phyloP scores from a whole-genome alignment of 23 red algal species.

The Chondrus crispus region DNA sequence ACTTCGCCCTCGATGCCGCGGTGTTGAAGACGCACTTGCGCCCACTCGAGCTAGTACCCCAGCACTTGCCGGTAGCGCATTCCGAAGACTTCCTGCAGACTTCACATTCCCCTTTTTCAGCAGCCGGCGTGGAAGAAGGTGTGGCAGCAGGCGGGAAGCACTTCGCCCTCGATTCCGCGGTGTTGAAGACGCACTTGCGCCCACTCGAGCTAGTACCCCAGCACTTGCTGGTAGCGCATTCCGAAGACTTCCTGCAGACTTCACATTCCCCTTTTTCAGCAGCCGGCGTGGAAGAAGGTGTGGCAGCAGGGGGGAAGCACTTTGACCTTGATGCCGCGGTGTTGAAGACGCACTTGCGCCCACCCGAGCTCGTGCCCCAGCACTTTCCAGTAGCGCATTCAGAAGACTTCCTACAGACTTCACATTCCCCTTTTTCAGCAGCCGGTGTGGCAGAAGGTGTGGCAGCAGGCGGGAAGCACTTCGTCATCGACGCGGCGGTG shows the following conservation, averaged over 20 bases:
- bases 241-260: background rate
- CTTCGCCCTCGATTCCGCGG: background rate
- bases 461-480: background rate
- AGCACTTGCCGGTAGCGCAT: background rate
- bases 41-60: background rate
- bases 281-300: background rate
- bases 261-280: background rate
- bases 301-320: background rate
- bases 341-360: background rate
- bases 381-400: background rate
- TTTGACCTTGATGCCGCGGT: background rate
- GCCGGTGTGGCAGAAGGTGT: background rate
- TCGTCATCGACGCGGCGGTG: background rate
- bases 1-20: background rate
- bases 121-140: background rate
- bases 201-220: background rate
- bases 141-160: background rate
- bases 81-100: background rate
- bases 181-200: background rate
- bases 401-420: background rate
- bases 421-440: background rate
- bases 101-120: background rate
- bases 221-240: background rate
- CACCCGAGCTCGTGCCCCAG: background rate
- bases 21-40: background rate